A percentile compares a stretch with the other conserved stretches of the same genome.
Evolutionary conservation across 306 rosid species (phyloP).

Genomic region (Lathyrus aphaca): DNA sequence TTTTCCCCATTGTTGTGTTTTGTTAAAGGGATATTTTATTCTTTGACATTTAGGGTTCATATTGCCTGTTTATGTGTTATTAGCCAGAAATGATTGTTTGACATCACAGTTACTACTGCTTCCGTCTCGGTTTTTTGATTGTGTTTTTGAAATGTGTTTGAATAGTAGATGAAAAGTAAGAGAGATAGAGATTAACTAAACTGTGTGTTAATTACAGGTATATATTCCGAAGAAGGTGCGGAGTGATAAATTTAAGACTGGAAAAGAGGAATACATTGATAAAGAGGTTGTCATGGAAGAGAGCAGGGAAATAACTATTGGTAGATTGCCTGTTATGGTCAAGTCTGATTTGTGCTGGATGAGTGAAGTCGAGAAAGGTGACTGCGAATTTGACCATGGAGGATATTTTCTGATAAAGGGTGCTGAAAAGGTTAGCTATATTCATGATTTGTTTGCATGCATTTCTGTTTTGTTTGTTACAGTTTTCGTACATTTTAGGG

Average conservation of each 20-base stretch:
- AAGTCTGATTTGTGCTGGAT: slow-evolving; percentile 87
- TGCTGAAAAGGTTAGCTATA: slow-evolving; percentile 77
- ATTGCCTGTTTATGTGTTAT: slow-evolving; percentile 31
- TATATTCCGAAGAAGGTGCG: slow-evolving; percentile 55
- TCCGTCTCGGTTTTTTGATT: too few species aligned
- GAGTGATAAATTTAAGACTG: slow-evolving; percentile 90
- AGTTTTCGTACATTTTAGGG: not conserved
- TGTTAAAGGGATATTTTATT: not conserved
- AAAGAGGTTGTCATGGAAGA: slow-evolving; percentile 43
- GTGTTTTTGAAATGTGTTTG: not conserved
- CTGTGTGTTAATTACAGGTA: slow-evolving; percentile 49
- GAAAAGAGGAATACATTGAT: slow-evolving; percentile 63
- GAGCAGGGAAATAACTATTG: slow-evolving; percentile 60
- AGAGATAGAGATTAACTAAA: not conserved
- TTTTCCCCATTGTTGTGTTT: not conserved
- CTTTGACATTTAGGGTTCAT: slow-evolving; percentile 4
- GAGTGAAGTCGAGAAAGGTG: slow-evolving; percentile 72
- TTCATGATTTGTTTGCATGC: not conserved
- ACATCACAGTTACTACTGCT: too few species aligned
- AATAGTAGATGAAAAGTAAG: not conserved
- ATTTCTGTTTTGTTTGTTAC: slow-evolving; percentile 2
- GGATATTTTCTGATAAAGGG: slow-evolving; percentile 94
- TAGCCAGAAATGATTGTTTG: not conserved
- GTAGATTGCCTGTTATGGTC: slow-evolving; percentile 93
- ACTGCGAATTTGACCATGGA: slow-evolving; percentile 89